Percentiles rank a stretch among this genome's conserved stretches.
phyloP scores from a whole-genome alignment of 2,329 filamentous ascomycete species.

The Pseudogymnoascus pannorum region DNA sequence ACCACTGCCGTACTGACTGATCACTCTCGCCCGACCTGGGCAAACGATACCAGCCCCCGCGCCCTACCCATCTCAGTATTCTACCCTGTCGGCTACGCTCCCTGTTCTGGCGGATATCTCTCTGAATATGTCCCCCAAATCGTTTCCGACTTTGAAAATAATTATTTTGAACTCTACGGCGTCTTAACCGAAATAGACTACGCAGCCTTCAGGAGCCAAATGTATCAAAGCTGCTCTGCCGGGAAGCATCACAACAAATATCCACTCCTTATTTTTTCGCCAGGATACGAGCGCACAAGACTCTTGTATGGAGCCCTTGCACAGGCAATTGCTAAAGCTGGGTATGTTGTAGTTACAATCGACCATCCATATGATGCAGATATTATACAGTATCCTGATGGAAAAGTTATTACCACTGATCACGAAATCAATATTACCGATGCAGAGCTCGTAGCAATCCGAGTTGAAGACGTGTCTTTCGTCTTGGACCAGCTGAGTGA shows the following conservation, averaged over 20 bases:
- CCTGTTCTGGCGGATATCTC: neutral
- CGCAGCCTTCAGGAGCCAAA: neutral
- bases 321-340: constrained; percentile 33
- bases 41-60: neutral
- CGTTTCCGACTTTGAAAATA: neutral
- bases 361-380: constrained; percentile 39
- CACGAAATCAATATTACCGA: constrained; percentile 12
- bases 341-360: constrained; percentile 36
- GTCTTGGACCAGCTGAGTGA: constrained; percentile 23
- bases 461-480: constrained; percentile 25
- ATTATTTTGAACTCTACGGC: neutral
- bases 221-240: neutral
- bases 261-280: constrained; percentile 32
- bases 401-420: constrained; percentile 21
- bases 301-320: constrained; percentile 35
- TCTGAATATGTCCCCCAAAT: neutral
- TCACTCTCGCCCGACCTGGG: neutral
- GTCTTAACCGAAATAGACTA: neutral
- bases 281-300: constrained; percentile 31
- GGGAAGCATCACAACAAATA: neutral
- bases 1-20: neutral
- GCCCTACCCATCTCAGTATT: neutral
- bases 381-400: constrained; percentile 35
- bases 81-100: neutral
- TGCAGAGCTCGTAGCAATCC: constrained; percentile 17